Evolutionary conservation across 352 stramenopile species (phyloP).

Genomic region (Achlya hypogyna): DNA sequence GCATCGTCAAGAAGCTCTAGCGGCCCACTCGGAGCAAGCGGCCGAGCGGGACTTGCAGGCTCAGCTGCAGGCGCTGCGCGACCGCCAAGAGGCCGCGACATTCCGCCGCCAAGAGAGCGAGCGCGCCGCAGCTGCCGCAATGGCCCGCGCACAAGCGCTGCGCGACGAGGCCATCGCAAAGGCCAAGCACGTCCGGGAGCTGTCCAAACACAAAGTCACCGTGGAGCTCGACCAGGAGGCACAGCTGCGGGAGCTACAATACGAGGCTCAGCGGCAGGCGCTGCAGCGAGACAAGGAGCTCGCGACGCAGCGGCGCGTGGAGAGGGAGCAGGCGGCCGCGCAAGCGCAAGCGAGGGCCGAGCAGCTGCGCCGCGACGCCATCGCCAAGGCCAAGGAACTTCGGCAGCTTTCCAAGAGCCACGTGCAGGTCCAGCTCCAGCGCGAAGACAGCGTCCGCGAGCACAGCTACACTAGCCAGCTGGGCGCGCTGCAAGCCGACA

Average conservation of each 20-base stretch:
- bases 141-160: slow-evolving; percentile 49
- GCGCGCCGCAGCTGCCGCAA: slow-evolving; percentile 40
- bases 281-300: slow-evolving; percentile 40
- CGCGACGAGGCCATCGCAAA: slow-evolving; percentile 50
- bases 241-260: slow-evolving; percentile 33
- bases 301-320: slow-evolving; percentile 29
- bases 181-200: slow-evolving; percentile 47
- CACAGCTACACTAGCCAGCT: background rate
- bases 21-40: slow-evolving; percentile 33
- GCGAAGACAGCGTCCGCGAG: slow-evolving; percentile 1
- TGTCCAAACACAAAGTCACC: slow-evolving; percentile 60
- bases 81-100: slow-evolving; percentile 51
- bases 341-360: slow-evolving; percentile 48
- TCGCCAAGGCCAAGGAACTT: background rate
- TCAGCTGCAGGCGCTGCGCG: slow-evolving; percentile 36
- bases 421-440: background rate
- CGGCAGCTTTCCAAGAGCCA: background rate
- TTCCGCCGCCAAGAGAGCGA: slow-evolving; percentile 55
- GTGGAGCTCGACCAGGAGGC: slow-evolving; percentile 53
- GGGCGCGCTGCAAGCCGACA: background rate
- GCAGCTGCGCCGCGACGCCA: slow-evolving; percentile 39
- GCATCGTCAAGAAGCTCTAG: slow-evolving; percentile 38
- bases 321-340: slow-evolving; percentile 37
- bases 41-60: slow-evolving; percentile 34
- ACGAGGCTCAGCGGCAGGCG: slow-evolving; percentile 34